Base-by-base conservation (phyloP, 352 stramenopile species). In the Phytopythium cucurbitacearum region DNA sequence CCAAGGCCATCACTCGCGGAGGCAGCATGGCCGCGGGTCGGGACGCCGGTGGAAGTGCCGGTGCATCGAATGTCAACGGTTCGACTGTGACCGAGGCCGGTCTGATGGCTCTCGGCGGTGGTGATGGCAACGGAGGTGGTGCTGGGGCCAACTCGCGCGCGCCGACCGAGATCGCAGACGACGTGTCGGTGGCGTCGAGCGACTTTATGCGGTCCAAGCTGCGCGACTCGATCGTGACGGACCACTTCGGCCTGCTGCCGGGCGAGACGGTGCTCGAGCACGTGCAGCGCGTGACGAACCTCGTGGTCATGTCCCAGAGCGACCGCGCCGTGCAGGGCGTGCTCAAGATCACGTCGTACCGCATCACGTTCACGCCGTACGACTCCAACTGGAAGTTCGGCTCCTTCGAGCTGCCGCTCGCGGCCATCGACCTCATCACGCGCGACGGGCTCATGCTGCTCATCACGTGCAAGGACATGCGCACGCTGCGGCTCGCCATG, bases 331-430 rank as follows among this genome's bases (percentile, higher is more conserved):
- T 95, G 16, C 83, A 91, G 58, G 85, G 85, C n/a, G 77, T 92
- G 61, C 69, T 85, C 21, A 90, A 87, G 62, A 91, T 95, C 52
- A 94, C 85, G 38, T 85, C 80, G 7, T 94, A 85, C 56, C 80
- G 83, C 15, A 80, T 93, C 60, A 86, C 73, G 15, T 95, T 94
- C 50, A 73, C 85, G 36, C 83, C 85, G 46, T 95, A 95, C 61
- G 82, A 95, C 50, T 73, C 82, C 5, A 89, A 79, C 13, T 89
- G 80, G 73, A 87, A 85, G 57, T 92, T 92, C 53, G 85, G 85
- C 0, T 91, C 83, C 21, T 95, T 95, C 57, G 80, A 94, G 40
- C 62, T 95, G 7, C 82, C 85, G 5, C 60, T 93, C 8, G 84
- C 85, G 5, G 73, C 85, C 1, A 86, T 95, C 35, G 80, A 91